phyloP scores from a whole-genome alignment of 2,329 filamentous ascomycete species.

The Neonectria sp. region DNA sequence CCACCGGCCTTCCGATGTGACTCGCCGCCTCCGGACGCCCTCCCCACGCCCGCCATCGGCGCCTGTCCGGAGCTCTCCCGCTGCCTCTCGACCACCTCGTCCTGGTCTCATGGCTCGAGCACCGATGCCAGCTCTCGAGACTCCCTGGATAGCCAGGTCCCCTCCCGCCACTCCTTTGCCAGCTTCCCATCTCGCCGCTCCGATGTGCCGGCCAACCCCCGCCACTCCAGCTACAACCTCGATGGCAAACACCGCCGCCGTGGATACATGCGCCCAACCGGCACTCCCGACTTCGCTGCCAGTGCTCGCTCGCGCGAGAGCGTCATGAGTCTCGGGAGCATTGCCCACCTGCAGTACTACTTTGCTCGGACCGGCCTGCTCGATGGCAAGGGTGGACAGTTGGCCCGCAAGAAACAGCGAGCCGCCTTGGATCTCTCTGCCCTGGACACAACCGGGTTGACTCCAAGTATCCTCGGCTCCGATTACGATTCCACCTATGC shows the following conservation, averaged over 20 bases:
- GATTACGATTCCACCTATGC: constrained; percentile 73
- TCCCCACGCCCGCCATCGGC: constrained; percentile 75
- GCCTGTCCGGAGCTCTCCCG: constrained; percentile 72
- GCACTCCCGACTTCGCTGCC: constrained; percentile 85
- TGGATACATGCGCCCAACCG: constrained; percentile 90
- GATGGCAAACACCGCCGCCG: constrained; percentile 69
- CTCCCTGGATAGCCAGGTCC: constrained; percentile 68
- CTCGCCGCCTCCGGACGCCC: constrained; percentile 76
- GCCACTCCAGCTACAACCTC: constrained; percentile 64
- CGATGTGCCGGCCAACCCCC: constrained; percentile 57
- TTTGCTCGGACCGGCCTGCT: constrained; percentile 95
- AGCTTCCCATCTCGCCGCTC: constrained; percentile 66
- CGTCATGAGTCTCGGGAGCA: constrained; percentile 96
- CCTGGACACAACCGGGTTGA: constrained; percentile 56
- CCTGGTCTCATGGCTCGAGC: constrained; percentile 70
- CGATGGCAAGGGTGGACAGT: constrained; percentile 91
- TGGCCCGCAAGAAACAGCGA: constrained; percentile 79
- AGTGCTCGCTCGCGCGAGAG: constrained; percentile 93
- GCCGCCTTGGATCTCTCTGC: constrained; percentile 72
- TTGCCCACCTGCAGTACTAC: constrained; percentile 98
- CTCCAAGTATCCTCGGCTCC: constrained; percentile 59
- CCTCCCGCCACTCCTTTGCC: constrained; percentile 76
- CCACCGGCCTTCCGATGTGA: constrained; percentile 60
- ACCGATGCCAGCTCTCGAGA: constrained; percentile 66
- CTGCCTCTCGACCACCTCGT: constrained; percentile 74